Evolutionary conservation across 129 eudicot species (phyloP).

Genomic region (Helianthus annuus): HanXRQr2.0-SUNRISE NC_035440.2:42093059-42093558

Average conservation of each 20-base stretch:
- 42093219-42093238: constrained; percentile 92
- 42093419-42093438: constrained; percentile 30
- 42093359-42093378: constrained; percentile 5
- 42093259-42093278: constrained; percentile 38
- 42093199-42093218: constrained; percentile 75
- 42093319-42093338: background rate
- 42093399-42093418: constrained; percentile 37
- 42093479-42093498: constrained; percentile 77
- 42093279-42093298: constrained; percentile 43
- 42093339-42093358: background rate
- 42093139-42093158: constrained; percentile 18
- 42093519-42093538: constrained; percentile 11
- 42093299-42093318: background rate
- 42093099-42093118: constrained; percentile 13
- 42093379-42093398: constrained; percentile 55
- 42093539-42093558: background rate
- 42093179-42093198: constrained; percentile 53
- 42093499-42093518: background rate
- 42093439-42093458: constrained; percentile 66
- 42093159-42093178: constrained; percentile 52
- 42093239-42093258: constrained; percentile 56
- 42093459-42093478: constrained; percentile 76
- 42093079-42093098: constrained; percentile 19
- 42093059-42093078: constrained; percentile 9
- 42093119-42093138: constrained; percentile 22